These are phyloP conservation scores for Nyctanthes arbortristis DNA, from an alignment of 257 asterid species.

Conservation along the genomic window DNA sequence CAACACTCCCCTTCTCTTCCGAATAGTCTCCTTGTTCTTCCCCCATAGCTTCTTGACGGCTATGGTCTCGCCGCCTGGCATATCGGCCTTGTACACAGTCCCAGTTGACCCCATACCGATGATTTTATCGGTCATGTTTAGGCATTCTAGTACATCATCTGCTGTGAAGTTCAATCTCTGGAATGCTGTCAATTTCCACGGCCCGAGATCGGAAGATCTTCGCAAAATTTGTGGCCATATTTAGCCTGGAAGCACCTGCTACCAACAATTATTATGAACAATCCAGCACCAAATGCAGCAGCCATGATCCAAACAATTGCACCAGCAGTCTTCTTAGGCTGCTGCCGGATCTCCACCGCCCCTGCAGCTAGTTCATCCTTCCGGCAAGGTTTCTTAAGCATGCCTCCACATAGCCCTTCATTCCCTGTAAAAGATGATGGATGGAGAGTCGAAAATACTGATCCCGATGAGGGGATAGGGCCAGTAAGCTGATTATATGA, in stretches of 20 bases:
- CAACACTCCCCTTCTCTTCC: slow-evolving; percentile 55
- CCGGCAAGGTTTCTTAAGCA: slow-evolving; percentile 42
- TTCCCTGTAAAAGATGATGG: slow-evolving; percentile 39
- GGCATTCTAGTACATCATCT: slow-evolving; percentile 61
- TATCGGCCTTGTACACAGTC: slow-evolving; percentile 68
- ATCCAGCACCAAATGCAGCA: slow-evolving; percentile 44
- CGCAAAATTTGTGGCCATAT: slow-evolving; percentile 37
- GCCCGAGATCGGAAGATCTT: slow-evolving; percentile 69
- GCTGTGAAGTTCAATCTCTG: slow-evolving; percentile 75
- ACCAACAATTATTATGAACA: slow-evolving; percentile 44
- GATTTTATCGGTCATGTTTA: slow-evolving; percentile 41
- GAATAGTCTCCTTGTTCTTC: slow-evolving; percentile 43
- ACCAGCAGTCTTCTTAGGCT: neutral
- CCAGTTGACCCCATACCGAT: slow-evolving; percentile 83
- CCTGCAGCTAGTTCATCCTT: slow-evolving; percentile 48
- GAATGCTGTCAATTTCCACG: slow-evolving; percentile 84
- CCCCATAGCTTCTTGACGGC: slow-evolving; percentile 85
- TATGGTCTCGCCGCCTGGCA: slow-evolving; percentile 47
- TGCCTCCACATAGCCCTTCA: slow-evolving; percentile 67
- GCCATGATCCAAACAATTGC: slow-evolving; percentile 1
- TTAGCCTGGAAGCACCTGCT: slow-evolving; percentile 35
- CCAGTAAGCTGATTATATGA: slow-evolving; percentile 67
- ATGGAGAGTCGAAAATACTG: slow-evolving; percentile 58
- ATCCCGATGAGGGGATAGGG: slow-evolving; percentile 63
- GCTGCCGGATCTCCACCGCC: slow-evolving; percentile 41